A percentile compares a stretch with the other conserved stretches of the same genome.
Conservation (phyloP, 192 early-diverging fungal species). For the Entomortierella lignicola region DNA sequence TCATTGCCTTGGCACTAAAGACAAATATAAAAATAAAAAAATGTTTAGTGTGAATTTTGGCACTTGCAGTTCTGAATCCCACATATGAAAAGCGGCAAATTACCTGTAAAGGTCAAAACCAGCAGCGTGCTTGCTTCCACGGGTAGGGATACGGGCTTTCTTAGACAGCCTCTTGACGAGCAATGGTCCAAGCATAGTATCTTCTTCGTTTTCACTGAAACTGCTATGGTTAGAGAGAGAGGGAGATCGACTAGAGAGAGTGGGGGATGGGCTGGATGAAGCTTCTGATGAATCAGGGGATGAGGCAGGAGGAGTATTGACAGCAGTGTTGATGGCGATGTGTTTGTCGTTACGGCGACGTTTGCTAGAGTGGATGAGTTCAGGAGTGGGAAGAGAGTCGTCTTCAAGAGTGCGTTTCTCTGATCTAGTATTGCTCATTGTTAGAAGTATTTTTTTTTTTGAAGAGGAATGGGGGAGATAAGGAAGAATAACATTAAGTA, state of each 20-base stretch:
- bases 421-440: conserved; percentile 25
- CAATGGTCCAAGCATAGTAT: conserved; percentile 54
- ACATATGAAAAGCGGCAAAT: no score
- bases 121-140: conserved; percentile 85
- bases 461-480: background rate
- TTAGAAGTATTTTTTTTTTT: no score
- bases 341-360: background rate
- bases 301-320: background rate
- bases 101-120: conserved; percentile 95
- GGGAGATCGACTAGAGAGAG: background rate
- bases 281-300: background rate
- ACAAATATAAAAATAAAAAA: background rate
- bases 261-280: background rate
- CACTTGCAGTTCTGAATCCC: no score
- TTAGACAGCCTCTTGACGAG: conserved; percentile 76
- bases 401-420: conserved; percentile 24
- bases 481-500: background rate
- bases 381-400: conserved; percentile 7
- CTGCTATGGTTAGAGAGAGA: background rate
- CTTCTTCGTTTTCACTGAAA: background rate
- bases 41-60: background rate
- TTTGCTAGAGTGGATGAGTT: conserved; percentile 18
- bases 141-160: conserved; percentile 82
- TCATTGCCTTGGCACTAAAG: conserved; percentile 63
- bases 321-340: background rate